These are phyloP conservation scores for Phytophthora pistaciae DNA, from an alignment of 352 stramenopile genomes.

Conservation along the genomic window DNA sequence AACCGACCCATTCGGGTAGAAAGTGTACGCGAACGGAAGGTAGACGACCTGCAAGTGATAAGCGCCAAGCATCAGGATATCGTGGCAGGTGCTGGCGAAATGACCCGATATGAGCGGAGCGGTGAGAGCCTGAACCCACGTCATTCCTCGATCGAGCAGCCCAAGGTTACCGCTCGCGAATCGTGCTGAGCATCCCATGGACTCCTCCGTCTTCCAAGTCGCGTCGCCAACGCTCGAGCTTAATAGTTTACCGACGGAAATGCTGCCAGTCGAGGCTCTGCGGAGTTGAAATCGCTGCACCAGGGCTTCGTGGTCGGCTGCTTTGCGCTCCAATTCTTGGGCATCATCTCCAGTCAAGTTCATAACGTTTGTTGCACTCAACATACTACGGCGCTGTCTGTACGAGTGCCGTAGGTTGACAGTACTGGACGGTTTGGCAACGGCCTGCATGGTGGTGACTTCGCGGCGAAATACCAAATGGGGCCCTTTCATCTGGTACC, in stretches of 20 bases:
- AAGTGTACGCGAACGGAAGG: slow-evolving; percentile 4
- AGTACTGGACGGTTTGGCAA: too few species aligned
- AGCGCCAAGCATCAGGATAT: neutral
- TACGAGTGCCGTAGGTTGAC: too few species aligned
- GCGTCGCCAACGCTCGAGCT: too few species aligned
- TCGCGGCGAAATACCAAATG: too few species aligned
- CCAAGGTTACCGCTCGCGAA: neutral
- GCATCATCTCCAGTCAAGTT: neutral
- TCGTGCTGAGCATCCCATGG: neutral
- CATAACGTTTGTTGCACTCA: neutral
- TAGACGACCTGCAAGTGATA: neutral
- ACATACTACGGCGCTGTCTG: neutral
- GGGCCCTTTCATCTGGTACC: too few species aligned
- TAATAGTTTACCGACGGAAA: neutral
- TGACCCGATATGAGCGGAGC: slow-evolving; percentile 5
- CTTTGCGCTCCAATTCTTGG: neutral
- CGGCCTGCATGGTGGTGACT: too few species aligned
- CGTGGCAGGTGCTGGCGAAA: neutral
- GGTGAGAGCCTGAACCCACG: neutral
- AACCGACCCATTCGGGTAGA: neutral
- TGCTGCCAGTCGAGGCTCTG: neutral
- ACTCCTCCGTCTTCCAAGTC: neutral
- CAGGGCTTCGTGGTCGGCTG: slow-evolving; percentile 10
- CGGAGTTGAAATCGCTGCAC: slow-evolving; percentile 16
- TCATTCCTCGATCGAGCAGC: neutral